phyloP scores from a whole-genome alignment of 75 land plant genomes.

The Chamaecyparis obtusa region DNA sequence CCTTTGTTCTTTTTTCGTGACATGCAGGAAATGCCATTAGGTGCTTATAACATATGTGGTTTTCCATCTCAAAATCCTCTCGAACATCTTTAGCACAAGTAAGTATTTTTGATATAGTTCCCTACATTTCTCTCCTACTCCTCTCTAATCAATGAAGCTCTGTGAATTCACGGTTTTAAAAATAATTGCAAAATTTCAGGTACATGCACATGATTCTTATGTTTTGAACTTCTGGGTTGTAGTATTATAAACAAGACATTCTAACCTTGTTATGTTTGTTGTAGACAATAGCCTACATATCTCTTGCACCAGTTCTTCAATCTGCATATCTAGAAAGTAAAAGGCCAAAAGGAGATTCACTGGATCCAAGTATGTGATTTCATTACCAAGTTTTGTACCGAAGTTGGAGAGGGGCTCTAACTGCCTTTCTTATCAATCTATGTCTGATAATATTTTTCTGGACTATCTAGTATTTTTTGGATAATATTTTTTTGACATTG shows the following conservation, averaged over 20 bases:
- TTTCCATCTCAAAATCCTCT: too few species aligned
- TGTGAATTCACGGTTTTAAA: too few species aligned
- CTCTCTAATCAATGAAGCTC: too few species aligned
- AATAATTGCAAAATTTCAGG: too few species aligned
- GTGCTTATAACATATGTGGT: too few species aligned
- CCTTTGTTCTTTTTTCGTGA: too few species aligned
- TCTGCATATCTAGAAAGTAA: slow-evolving; percentile 52
- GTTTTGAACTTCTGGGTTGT: neutral
- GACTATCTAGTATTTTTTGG: too few species aligned
- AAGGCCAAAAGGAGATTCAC: slow-evolving; percentile 53
- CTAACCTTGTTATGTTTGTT: neutral
- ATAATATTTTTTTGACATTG: too few species aligned
- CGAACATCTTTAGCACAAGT: too few species aligned
- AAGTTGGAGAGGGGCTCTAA: slow-evolving; percentile 51
- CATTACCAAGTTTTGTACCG: slow-evolving; percentile 58
- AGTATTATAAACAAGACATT: neutral
- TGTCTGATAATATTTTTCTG: slow-evolving; percentile 36
- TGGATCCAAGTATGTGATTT: slow-evolving; percentile 66
- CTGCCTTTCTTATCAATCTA: slow-evolving; percentile 33
- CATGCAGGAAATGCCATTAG: too few species aligned
- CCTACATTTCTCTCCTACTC: too few species aligned
- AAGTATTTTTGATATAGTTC: too few species aligned
- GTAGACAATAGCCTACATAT: slow-evolving; percentile 60
- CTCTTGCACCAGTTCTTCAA: slow-evolving; percentile 47
- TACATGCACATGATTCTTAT: neutral